Base-by-base conservation (phyloP, 192 early-diverging fungal genomes). In the Dissophora globulifera region DNA sequence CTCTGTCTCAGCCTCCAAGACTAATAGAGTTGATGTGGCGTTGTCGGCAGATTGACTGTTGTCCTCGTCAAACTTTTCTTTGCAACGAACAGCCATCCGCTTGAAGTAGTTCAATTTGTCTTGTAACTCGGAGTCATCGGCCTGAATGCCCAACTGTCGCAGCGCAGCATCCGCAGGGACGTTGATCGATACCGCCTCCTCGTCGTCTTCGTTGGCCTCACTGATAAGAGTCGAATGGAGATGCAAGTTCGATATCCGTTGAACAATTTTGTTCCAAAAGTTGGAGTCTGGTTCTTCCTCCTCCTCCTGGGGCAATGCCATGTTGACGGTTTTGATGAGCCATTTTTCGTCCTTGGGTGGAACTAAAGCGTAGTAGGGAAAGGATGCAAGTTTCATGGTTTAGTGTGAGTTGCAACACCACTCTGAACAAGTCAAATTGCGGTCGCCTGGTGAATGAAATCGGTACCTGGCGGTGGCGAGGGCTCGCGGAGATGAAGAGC, bases 41-140 rank as follows among this genome's bases (percentile, higher is more conserved):
- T n/a, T n/a, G n/a, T n/a, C n/a, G n/a, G n/a, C n/a, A n/a, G 43
- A 30, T 30, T 35, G 56, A 4, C 19, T 32, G 45, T 22, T 38
- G 45, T 71, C 69, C 6, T 62, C 50, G 3, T 71, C 69, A 62
- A 71, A 71, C 47, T 62, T 62, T 51, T 71, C 58, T n/a, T 71
- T 53, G 48, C 58, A 62, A 4, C 58, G 58, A 20, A 19, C 57
- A 27, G 69, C 51, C 69, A 71, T 71, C 29, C 60, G n/a, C 10
- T 62, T 43, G 47, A 71, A 71, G n/a, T 71, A 71, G 47, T 62
- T 40, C 16, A 33, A 49, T 29, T 62, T 59, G 27, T 62, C 46
- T n/a, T 71, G 69, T 13, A 54, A 31, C 1, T 71, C 59, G 0
- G 31, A 2, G 12, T 71, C 59, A n/a, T 56, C 25, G 3, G n/a